Evolutionary conservation across 2,329 filamentous ascomycete species (phyloP).

Genomic region (Trichoderma breve): DNA sequence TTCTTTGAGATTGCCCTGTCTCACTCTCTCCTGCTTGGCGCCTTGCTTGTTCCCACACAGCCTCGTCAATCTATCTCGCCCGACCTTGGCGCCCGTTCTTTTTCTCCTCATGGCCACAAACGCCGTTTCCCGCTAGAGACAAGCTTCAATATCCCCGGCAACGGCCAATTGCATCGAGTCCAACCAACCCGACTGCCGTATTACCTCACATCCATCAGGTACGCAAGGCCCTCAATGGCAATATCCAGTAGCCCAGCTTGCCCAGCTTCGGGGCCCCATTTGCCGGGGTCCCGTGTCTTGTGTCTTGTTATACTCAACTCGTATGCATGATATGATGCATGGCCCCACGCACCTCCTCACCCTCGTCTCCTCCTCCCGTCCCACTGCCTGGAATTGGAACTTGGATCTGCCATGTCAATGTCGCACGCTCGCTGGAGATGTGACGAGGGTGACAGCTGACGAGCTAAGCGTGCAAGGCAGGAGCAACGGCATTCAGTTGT

Average conservation of each 20-base stretch:
- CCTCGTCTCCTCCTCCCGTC: slow-evolving; percentile 1
- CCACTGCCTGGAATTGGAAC: slow-evolving; percentile 11
- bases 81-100: background rate
- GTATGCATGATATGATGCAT: slow-evolving; percentile 6
- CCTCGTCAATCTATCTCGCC: background rate
- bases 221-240: too few relatives aligned
- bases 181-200: background rate
- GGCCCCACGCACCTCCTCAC: slow-evolving; percentile 2
- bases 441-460: slow-evolving; percentile 12
- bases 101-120: background rate
- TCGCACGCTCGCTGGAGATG: background rate
- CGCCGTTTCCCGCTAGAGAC: background rate
- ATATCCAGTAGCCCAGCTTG: too few relatives aligned
- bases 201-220: background rate
- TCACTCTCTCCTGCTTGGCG: background rate
- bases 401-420: background rate
- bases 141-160: background rate
- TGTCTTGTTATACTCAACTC: background rate
- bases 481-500: slow-evolving; percentile 12
- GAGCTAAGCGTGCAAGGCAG: slow-evolving; percentile 4
- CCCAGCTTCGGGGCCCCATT: background rate
- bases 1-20: background rate
- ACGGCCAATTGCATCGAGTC: background rate
- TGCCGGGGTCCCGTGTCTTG: slow-evolving; percentile 15
- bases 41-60: background rate